These are phyloP conservation scores for Leccinum barrowsii DNA, from an alignment of 768 basidiomycete genomes.

Conservation along the genomic window DNA sequence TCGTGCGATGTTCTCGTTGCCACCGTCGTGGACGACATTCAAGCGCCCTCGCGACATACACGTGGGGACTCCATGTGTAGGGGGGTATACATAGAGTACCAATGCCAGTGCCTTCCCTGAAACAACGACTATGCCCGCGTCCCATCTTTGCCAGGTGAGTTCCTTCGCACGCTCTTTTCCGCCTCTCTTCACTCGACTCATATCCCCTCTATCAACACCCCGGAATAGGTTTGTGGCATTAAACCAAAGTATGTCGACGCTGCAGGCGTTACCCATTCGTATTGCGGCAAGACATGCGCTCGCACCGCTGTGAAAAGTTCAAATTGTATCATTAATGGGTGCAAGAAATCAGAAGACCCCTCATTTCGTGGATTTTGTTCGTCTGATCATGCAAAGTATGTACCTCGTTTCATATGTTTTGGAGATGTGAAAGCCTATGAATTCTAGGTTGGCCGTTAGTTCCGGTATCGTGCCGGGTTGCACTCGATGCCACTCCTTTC, in stretches of 20 bases:
- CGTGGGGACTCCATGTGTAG: conserved; percentile 16
- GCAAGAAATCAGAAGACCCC: conserved; percentile 48
- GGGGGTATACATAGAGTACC: conserved; percentile 21
- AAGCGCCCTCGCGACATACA: conserved; percentile 20
- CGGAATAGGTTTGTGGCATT: conserved; percentile 49
- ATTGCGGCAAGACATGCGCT: conserved; percentile 61
- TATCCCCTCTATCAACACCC: background rate
- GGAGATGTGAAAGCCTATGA: conserved; percentile 6
- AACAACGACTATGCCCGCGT: conserved; percentile 12
- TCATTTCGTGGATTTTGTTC: conserved; percentile 55
- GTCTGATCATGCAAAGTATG: conserved; percentile 55
- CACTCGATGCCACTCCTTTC: conserved; percentile 44
- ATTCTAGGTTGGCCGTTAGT: conserved; percentile 48
- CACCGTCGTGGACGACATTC: conserved; percentile 1
- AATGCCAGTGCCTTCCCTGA: conserved; percentile 2
- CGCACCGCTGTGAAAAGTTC: conserved; percentile 34
- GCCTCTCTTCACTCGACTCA: conserved; percentile 8
- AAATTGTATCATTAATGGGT: conserved; percentile 49
- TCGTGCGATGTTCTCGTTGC: conserved; percentile 6
- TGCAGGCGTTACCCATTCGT: conserved; percentile 55
- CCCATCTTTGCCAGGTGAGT: conserved; percentile 30
- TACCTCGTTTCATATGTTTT: conserved; percentile 4
- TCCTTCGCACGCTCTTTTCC: conserved; percentile 14
- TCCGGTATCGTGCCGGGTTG: conserved; percentile 48
- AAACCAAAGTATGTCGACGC: conserved; percentile 60